Evolutionary conservation across 1,284 basidiomycete species (phyloP), one percentile per base, ranked within the genome.

Genomic region (Apiotrichum siamense): DNA sequence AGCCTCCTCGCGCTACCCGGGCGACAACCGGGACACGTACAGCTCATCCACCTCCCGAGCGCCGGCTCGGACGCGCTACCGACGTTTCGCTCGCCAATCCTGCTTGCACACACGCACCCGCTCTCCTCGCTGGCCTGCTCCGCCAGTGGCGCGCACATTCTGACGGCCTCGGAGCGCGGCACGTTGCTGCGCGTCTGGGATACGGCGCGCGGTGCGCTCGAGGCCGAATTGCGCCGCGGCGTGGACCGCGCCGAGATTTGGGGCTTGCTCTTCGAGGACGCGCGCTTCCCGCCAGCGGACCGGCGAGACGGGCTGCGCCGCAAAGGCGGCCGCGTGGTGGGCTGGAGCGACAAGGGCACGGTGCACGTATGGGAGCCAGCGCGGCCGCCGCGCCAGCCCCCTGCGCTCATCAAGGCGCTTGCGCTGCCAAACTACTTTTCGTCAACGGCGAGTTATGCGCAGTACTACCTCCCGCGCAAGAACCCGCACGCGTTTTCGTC

Each of bases 111-210:
- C 62, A 83, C 81, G 11, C 84, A 85, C 27, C 80, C 86, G 2
- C 77, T 97, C 37, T 86, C 85, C 1, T 84, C 88, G 1, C 75
- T 97, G 24, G 79, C 88, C 3, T 79, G 86, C 23, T 84, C 88
- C 6, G 79, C 84, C 1, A 87, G 84, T 4, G 93, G 93, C 1
- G 78, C 83, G 35, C 75, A 90, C 37, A 77, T 97, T 32, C 85
- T 91, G 5, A 96, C 92, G 0, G 86, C 90, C 4, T 92, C 88
- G 12, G 78, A 82, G 35, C 79, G 84, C 49, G 92, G 92, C 7
- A 97, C 92, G 2, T 78, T 97, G 31, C 80, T 97, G 31, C 81
- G 92, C 38, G 81, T 96, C 57, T 97, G 91, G 91, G 88, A 94
- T 69, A 76, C 86, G 0, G 68, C 76, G 15, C 81, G 83, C 3